These are phyloP conservation scores for Penicillium desertorum DNA, from an alignment of 495 filamentous ascomycete species.

Conservation along the genomic window DNA sequence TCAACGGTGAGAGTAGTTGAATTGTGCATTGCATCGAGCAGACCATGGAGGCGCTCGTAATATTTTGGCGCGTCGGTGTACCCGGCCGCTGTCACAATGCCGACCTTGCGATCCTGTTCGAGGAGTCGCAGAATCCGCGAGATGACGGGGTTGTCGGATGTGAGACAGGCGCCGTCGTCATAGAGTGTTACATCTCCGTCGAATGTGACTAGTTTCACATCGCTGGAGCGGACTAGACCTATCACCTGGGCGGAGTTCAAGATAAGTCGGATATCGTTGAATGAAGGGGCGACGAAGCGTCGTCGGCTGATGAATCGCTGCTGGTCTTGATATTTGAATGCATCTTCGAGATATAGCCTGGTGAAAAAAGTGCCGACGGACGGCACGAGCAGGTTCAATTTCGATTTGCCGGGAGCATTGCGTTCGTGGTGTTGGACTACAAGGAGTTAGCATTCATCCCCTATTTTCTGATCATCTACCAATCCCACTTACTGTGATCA, in stretches of 20 bases:
- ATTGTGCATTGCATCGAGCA: constrained; percentile 78
- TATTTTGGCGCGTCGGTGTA: constrained; percentile 86
- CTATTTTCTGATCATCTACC: neutral
- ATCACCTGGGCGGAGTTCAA: constrained; percentile 94
- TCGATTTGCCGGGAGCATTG: constrained; percentile 67
- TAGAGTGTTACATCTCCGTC: constrained; percentile 98
- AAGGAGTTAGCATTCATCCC: neutral
- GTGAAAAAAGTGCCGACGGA: constrained; percentile 92
- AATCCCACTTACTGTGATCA: constrained; percentile 72
- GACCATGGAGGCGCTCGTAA: constrained; percentile 77
- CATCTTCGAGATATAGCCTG: constrained; percentile 74
- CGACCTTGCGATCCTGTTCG: constrained; percentile 64
- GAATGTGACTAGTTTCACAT: constrained; percentile 82
- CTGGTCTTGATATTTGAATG: constrained; percentile 86
- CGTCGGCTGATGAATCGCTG: constrained; percentile 84
- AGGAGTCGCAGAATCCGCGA: constrained; percentile 70
- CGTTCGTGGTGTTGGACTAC: constrained; percentile 67
- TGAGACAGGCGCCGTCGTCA: constrained; percentile 83
- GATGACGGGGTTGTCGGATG: constrained; percentile 72
- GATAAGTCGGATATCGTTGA: constrained; percentile 92
- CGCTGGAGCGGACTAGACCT: constrained; percentile 64
- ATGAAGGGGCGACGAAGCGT: constrained; percentile 92
- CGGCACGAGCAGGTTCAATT: constrained; percentile 89
- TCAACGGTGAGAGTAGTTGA: constrained; percentile 53
- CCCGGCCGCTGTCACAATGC: constrained; percentile 95